Evolutionary conservation across 2,329 filamentous ascomycete species (phyloP).

Genomic region (Orbilia quercus): DNA sequence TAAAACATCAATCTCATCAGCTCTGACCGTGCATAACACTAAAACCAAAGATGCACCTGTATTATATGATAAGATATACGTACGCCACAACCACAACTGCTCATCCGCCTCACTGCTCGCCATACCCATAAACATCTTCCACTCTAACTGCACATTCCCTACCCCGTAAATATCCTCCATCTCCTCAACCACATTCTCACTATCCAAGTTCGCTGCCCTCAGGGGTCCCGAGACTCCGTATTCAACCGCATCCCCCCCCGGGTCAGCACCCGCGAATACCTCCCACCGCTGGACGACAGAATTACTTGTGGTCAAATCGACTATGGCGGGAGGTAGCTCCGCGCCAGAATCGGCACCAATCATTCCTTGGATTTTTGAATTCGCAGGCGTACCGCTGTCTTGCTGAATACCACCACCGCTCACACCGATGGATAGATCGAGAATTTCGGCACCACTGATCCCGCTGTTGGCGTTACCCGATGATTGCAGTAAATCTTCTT

Average conservation of each 20-base stretch:
- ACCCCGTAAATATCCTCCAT: slow-evolving; percentile 11
- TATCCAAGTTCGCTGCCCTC: slow-evolving; percentile 28
- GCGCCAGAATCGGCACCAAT: slow-evolving; percentile 1
- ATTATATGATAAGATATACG: too few relatives aligned
- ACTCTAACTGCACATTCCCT: slow-evolving; percentile 17
- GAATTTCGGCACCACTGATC: slow-evolving; percentile 1
- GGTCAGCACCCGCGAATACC: slow-evolving; percentile 16
- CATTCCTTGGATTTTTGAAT: too few relatives aligned
- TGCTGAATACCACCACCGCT: too few relatives aligned
- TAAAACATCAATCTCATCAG: too few relatives aligned
- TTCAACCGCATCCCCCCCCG: neutral
- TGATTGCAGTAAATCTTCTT: slow-evolving; percentile 16
- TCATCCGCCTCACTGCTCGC: neutral
- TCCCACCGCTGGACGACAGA: slow-evolving; percentile 26
- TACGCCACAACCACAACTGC: slow-evolving; percentile 51
- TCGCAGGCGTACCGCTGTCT: too few relatives aligned
- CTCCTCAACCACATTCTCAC: neutral
- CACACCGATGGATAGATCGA: neutral
- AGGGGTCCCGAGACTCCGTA: slow-evolving; percentile 3
- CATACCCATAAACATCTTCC: slow-evolving; percentile 12
- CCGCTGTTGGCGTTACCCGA: too few relatives aligned
- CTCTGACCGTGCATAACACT: too few relatives aligned
- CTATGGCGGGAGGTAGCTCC: neutral
- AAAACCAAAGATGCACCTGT: too few relatives aligned
- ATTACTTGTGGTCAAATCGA: slow-evolving; percentile 10